phyloP scores from a whole-genome alignment of 768 basidiomycete species.

The Rhodotorula graminis region DNA sequence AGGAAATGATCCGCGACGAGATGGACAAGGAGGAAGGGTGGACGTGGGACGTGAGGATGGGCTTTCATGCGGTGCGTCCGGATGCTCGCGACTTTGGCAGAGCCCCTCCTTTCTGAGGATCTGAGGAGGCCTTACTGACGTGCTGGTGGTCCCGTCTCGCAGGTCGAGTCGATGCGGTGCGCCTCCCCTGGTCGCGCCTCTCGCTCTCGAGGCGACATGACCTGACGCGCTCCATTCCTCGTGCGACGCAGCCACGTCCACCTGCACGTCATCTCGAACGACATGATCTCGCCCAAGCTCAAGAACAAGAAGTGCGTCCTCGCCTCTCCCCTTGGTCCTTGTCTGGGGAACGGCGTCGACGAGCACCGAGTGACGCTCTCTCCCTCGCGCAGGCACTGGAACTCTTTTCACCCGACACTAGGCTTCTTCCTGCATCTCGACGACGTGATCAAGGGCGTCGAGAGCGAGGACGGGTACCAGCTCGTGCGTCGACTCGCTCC shows the following conservation, averaged over 20 bases:
- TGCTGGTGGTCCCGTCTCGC: too few relatives aligned
- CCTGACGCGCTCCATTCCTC: too few relatives aligned
- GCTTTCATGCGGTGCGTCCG: constrained; percentile 45
- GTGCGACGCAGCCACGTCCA: constrained; percentile 24
- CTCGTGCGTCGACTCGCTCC: constrained; percentile 6
- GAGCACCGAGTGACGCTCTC: background rate
- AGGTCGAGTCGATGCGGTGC: constrained; percentile 47
- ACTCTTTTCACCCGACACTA: constrained; percentile 47
- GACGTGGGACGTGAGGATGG: constrained; percentile 46
- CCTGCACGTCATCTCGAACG: constrained; percentile 48
- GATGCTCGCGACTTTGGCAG: background rate
- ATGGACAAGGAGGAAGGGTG: constrained; percentile 46
- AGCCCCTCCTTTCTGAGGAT: background rate
- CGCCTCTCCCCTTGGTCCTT: too few relatives aligned
- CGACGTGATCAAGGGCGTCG: constrained; percentile 42
- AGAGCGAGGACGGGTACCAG: background rate
- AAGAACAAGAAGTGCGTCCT: constrained; percentile 47
- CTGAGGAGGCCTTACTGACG: too few relatives aligned
- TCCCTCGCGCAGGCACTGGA: constrained; percentile 40
- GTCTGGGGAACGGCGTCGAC: too few relatives aligned
- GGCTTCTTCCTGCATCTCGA: constrained; percentile 47
- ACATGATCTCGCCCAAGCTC: constrained; percentile 45
- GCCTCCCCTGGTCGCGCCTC: background rate
- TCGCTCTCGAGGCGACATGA: too few relatives aligned
- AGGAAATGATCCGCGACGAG: constrained; percentile 48